A percentile compares a stretch with the other conserved stretches of the same genome.
Evolutionary conservation across 2,329 filamentous ascomycete genomes (phyloP).

Genomic region (Harringtonia lauricola): DNA sequence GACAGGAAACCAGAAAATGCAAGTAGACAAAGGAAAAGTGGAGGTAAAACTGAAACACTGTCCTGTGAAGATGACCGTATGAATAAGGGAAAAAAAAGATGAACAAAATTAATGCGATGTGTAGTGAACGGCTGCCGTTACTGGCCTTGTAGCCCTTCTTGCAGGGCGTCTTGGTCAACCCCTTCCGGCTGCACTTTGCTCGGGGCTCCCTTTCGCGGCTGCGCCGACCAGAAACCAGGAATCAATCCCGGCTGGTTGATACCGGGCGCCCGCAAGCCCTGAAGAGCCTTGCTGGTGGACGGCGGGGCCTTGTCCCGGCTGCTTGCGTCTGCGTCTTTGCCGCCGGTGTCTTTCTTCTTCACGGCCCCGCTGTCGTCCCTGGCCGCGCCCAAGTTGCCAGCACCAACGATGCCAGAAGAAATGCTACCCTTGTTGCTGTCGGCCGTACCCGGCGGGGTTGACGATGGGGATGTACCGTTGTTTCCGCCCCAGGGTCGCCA

Average conservation of each 20-base stretch:
- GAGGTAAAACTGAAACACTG: not conserved
- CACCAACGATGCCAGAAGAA: too few relatives aligned
- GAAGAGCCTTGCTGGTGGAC: conserved; percentile 13
- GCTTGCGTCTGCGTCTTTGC: not conserved
- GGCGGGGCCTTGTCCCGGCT: too few relatives aligned
- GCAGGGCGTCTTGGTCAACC: conserved; percentile 49
- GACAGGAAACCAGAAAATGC: not conserved
- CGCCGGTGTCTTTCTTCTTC: not conserved
- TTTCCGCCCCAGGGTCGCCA: conserved; percentile 32
- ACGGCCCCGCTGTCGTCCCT: too few relatives aligned
- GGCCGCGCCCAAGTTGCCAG: too few relatives aligned
- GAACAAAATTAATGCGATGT: not conserved
- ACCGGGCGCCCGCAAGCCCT: conserved; percentile 44
- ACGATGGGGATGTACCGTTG: not conserved
- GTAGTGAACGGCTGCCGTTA: not conserved
- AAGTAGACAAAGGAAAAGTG: not conserved
- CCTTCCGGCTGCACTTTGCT: conserved; percentile 45
- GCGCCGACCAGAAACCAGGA: conserved; percentile 51
- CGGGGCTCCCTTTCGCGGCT: conserved; percentile 39
- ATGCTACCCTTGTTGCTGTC: too few relatives aligned
- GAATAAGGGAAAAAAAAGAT: not conserved
- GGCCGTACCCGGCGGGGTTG: too few relatives aligned
- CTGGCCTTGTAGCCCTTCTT: conserved; percentile 41
- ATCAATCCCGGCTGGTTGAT: conserved; percentile 72
- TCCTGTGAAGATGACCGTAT: not conserved